Evolutionary conservation across 805 yeast species (phyloP).

Genomic region (Lipomyces sp.): DNA sequence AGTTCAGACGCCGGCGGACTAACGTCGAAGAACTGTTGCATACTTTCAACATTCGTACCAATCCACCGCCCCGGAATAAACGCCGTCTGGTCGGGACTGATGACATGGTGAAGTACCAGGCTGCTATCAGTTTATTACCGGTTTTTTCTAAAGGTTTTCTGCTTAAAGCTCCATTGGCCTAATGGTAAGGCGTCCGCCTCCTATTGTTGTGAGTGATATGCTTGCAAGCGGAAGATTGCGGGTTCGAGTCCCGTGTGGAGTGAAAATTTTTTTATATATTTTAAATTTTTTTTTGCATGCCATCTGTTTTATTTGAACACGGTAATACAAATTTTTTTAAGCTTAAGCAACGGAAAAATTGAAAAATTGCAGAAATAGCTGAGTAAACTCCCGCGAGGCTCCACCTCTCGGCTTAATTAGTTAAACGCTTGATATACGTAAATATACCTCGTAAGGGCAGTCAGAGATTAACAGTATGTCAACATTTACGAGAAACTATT

Average conservation of each 20-base stretch:
- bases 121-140: too few relatives aligned
- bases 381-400: too few relatives aligned
- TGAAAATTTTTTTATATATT: constrained; percentile 38
- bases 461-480: too few relatives aligned
- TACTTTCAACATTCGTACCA: neutral
- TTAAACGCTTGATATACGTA: too few relatives aligned
- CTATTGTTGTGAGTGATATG: constrained; percentile 43
- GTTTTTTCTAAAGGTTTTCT: neutral
- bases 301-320: neutral
- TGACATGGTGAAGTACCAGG: neutral
- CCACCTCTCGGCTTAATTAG: too few relatives aligned
- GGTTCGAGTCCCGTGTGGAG: constrained; percentile 71
- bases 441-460: too few relatives aligned
- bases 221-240: constrained; percentile 61
- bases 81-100: neutral
- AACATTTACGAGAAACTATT: too few relatives aligned
- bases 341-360: too few relatives aligned
- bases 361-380: too few relatives aligned
- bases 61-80: constrained; percentile 4
- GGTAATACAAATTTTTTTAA: too few relatives aligned
- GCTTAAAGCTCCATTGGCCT: constrained; percentile 57
- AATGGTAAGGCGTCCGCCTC: constrained; percentile 73
- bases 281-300: constrained; percentile 2
- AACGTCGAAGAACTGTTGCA: too few relatives aligned
- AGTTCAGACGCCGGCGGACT: too few relatives aligned